Conservation (phyloP, 306 rosid species). For the Vigna angularis region DNA sequence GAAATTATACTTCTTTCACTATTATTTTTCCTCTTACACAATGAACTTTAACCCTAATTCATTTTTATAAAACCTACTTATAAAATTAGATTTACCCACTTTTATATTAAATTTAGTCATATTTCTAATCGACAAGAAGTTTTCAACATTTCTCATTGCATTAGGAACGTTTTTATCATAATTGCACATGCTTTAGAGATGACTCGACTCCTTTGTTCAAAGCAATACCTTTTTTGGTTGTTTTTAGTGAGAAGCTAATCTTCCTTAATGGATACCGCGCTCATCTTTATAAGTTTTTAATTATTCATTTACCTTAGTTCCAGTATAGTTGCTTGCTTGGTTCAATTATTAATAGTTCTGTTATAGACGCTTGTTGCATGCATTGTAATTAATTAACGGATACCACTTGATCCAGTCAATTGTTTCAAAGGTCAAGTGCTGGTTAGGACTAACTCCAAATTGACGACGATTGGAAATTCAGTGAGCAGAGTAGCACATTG, state of each 20-base stretch:
- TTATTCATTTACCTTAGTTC: not conserved
- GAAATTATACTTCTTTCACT: not conserved
- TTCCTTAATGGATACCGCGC: not conserved
- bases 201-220: not conserved
- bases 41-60: too few relatives aligned
- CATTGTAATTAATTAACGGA: conserved; percentile 20
- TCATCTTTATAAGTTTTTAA: not conserved
- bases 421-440: conserved; percentile 44
- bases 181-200: not conserved
- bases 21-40: not conserved
- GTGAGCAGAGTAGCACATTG: conserved; percentile 38
- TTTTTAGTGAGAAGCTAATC: conserved; percentile 18
- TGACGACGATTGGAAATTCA: conserved; percentile 39
- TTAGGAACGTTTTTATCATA: not conserved
- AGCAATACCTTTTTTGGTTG: not conserved
- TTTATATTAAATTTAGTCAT: too few relatives aligned
- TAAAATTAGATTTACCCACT: too few relatives aligned
- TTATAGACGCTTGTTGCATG: conserved; percentile 9
- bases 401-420: conserved; percentile 43
- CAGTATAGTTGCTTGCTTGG: conserved; percentile 19
- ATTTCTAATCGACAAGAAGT: too few relatives aligned
- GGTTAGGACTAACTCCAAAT: conserved; percentile 51
- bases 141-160: not conserved
- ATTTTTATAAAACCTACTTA: too few relatives aligned
- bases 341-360: not conserved